A percentile compares a stretch with the other conserved stretches of the same genome.
Evolutionary conservation across 331 rosid genomes (phyloP).

Genomic region (Malus hybrid): DNA sequence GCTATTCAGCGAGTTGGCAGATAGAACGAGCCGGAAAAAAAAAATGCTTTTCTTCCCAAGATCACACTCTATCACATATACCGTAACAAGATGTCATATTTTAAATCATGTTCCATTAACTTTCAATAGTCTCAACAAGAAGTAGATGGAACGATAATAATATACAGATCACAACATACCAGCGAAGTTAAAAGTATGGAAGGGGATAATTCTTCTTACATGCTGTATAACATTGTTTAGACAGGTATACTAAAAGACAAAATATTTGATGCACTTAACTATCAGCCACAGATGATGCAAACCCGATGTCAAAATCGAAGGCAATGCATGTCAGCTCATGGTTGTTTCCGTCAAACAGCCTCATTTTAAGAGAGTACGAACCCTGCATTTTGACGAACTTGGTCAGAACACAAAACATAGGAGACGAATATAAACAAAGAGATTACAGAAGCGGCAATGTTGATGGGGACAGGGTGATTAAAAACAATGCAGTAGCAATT

Average conservation of each 20-base stretch:
- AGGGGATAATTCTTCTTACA: constrained; percentile 1
- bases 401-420: not conserved
- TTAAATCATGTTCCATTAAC: not conserved
- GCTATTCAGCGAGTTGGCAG: not conserved
- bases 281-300: constrained; percentile 48
- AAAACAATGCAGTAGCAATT: not conserved
- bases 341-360: constrained; percentile 40
- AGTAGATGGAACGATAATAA: not conserved
- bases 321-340: constrained; percentile 57
- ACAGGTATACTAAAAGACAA: not conserved
- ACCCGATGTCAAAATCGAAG: constrained; percentile 54
- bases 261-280: constrained; percentile 23
- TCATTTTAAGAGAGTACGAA: constrained; percentile 65
- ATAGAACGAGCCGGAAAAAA: no score
- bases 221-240: not conserved
- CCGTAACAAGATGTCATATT: not conserved
- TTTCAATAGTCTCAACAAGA: not conserved
- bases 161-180: constrained; percentile 5
- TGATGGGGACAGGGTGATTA: not conserved
- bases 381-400: constrained; percentile 48
- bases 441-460: not conserved
- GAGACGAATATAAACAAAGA: not conserved
- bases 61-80: no score
- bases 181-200: not conserved
- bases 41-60: not conserved